Percentiles rank a stretch among this genome's conserved stretches.
Evolutionary conservation across 2,329 filamentous ascomycete genomes (phyloP).

Genomic region (Helotiales sp.): DNA sequence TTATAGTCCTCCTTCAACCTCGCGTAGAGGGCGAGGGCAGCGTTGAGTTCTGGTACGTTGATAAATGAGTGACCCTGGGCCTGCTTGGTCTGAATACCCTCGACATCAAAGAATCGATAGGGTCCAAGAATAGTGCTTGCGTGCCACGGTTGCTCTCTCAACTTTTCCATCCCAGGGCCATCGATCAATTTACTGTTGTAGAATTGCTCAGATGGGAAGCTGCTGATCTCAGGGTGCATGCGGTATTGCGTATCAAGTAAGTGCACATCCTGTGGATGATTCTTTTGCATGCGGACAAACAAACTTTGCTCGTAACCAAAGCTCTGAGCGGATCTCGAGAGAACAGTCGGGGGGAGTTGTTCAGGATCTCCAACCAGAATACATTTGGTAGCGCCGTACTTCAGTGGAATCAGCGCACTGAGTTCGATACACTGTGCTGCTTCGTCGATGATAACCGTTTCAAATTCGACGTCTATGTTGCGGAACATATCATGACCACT

Average conservation of each 20-base stretch:
- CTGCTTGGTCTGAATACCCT: conserved; percentile 83
- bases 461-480: conserved; percentile 91
- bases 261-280: conserved; percentile 86
- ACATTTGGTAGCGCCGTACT: conserved; percentile 96
- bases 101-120: conserved; percentile 96
- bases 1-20: conserved; percentile 76
- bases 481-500: conserved; percentile 98
- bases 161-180: conserved; percentile 77
- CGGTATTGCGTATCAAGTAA: conserved; percentile 97
- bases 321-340: conserved; percentile 88
- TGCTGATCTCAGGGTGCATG: conserved; percentile 97
- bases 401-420: conserved; percentile 93
- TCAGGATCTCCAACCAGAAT: conserved; percentile 98
- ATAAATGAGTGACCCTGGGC: conserved; percentile 85
- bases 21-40: conserved; percentile 84
- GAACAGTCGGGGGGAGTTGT: conserved; percentile 91
- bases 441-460: conserved; percentile 98
- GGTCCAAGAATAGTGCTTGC: conserved; percentile 79
- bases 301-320: conserved; percentile 98
- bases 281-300: conserved; percentile 97
- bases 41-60: conserved; percentile 84
- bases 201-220: conserved; percentile 88
- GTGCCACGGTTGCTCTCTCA: conserved; percentile 87
- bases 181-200: conserved; percentile 89
- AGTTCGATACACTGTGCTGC: conserved; percentile 98